A percentile compares a stretch with the other conserved stretches of the same genome.
phyloP scores from a whole-genome alignment of 2,329 filamentous ascomycete genomes.

The Scorias spongiosa region DNA sequence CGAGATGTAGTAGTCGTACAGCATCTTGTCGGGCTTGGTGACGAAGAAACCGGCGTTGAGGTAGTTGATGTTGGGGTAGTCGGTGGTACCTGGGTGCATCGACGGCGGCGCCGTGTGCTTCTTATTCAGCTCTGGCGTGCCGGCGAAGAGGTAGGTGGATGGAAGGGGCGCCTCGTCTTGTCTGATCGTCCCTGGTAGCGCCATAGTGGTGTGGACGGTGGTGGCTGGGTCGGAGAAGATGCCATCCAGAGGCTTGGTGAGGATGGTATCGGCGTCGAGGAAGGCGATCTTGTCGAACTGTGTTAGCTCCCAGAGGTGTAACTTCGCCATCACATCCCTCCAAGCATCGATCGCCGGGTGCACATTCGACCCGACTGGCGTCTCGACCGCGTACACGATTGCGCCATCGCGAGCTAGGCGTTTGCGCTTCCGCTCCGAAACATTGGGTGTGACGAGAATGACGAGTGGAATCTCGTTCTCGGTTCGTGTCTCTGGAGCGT shows the following conservation, averaged over 20 bases:
- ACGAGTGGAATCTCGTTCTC: conserved; percentile 14
- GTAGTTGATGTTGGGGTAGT: conserved; percentile 16
- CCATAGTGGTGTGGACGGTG: conserved; percentile 6
- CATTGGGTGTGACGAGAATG: conserved; percentile 15
- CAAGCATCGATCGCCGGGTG: conserved; percentile 8
- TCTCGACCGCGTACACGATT: conserved; percentile 11
- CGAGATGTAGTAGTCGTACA: conserved; percentile 20
- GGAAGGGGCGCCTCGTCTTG: conserved; percentile 17
- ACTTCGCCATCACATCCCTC: conserved; percentile 24
- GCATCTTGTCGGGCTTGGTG: conserved; percentile 15
- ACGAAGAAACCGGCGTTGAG: conserved; percentile 26
- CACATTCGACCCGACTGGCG: background rate
- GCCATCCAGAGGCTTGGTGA: conserved; percentile 15
- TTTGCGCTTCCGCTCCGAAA: conserved; percentile 12
- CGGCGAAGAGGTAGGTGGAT: conserved; percentile 19
- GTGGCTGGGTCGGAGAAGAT: conserved; percentile 20
- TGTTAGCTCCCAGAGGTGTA: conserved; percentile 24
- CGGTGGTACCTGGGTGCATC: conserved; percentile 8
- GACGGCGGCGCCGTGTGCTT: conserved; percentile 22
- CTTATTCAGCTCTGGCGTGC: conserved; percentile 19
- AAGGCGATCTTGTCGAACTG: conserved; percentile 23
- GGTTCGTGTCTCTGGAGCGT: conserved; percentile 15
- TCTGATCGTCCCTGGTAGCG: conserved; percentile 3
- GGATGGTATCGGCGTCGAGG: conserved; percentile 21
- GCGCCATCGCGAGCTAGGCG: conserved; percentile 16